A percentile compares a stretch with the other conserved stretches of the same genome.
These are phyloP conservation scores for Lecanicillium sp. DNA, from an alignment of 2,329 filamentous ascomycete species.

Conservation along the genomic window DNA sequence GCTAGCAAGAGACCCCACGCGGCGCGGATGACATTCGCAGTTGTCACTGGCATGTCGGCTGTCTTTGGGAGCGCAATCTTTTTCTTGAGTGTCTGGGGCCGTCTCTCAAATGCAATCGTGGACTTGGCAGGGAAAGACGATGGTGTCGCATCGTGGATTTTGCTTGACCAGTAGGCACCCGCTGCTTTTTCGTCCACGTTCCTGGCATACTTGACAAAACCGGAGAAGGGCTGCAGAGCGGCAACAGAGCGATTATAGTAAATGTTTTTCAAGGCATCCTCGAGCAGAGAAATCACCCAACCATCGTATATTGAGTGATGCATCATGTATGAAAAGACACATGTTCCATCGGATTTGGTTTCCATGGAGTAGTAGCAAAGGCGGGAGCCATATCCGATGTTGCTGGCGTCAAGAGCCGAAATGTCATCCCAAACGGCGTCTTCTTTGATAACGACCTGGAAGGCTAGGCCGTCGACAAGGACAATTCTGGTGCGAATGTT, in stretches of 20 bases:
- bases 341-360: not conserved
- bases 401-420: not conserved
- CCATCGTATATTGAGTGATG: slow-evolving; percentile 1
- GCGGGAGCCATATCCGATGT: not conserved
- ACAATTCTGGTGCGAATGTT: slow-evolving; percentile 21
- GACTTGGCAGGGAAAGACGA: not conserved
- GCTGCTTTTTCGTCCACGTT: not conserved
- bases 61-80: not conserved
- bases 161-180: not conserved
- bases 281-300: not conserved
- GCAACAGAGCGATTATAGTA: not conserved
- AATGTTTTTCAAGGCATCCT: not conserved
- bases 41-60: not conserved
- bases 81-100: not conserved
- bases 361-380: not conserved
- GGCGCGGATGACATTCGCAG: not conserved
- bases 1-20: slow-evolving; percentile 37
- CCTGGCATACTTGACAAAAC: not conserved
- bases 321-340: not conserved
- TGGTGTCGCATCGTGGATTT: not conserved
- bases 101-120: too few species aligned
- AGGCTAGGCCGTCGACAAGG: slow-evolving; percentile 9
- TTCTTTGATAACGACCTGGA: slow-evolving; percentile 15
- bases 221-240: not conserved
- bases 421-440: not conserved